Percentiles rank a stretch among this genome's conserved stretches.
Evolutionary conservation across 768 basidiomycete genomes (phyloP).

Genomic region (Mycena albidolilacea): DNA sequence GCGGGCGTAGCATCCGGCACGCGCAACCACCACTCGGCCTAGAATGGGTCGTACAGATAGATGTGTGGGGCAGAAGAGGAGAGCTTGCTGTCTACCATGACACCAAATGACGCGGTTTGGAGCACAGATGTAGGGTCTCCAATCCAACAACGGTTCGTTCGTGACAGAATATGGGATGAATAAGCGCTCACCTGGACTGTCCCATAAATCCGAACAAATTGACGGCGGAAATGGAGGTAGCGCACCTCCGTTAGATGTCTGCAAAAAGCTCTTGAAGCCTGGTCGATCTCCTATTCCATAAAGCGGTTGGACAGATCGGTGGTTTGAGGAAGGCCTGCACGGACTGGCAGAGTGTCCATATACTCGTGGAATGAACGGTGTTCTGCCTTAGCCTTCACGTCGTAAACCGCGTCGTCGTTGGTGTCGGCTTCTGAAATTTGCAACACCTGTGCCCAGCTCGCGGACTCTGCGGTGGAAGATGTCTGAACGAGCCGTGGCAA

Average conservation of each 20-base stretch:
- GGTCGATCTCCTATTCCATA: too few species aligned
- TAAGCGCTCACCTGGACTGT: neutral
- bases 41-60: conserved; percentile 7
- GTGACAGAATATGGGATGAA: neutral
- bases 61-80: conserved; percentile 5
- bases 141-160: neutral
- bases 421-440: too few species aligned
- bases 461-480: too few species aligned
- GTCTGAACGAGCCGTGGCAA: too few species aligned
- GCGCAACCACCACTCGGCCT: neutral
- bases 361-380: neutral
- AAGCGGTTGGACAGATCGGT: neutral
- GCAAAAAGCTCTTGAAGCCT: too few species aligned
- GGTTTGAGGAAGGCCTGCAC: neutral
- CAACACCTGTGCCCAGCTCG: too few species aligned
- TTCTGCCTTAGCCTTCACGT: neutral
- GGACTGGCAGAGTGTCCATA: neutral
- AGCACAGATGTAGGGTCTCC: neutral
- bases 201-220: neutral
- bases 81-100: neutral
- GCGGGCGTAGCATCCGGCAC: neutral
- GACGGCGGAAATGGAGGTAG: neutral
- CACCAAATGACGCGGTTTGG: conserved; percentile 1
- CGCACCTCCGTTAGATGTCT: neutral
- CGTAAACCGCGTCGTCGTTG: too few species aligned